These are phyloP conservation scores for Zizania palustris DNA, from an alignment of 202 grass and related monocot genomes.

Conservation along the genomic window DNA sequence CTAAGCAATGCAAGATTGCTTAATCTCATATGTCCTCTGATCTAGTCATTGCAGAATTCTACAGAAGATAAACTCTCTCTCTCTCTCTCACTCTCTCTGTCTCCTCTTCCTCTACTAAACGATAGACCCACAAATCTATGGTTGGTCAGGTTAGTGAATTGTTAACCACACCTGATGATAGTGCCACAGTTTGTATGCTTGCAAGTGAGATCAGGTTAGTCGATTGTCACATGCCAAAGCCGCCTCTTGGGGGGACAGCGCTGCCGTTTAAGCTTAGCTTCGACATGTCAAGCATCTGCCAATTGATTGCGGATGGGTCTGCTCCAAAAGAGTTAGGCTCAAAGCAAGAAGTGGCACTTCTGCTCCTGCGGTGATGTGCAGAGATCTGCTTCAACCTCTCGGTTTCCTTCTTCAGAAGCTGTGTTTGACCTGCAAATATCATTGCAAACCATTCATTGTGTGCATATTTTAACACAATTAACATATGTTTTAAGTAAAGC, in stretches of 20 bases:
- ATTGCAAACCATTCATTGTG: constrained; percentile 22
- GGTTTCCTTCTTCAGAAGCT: constrained; percentile 77
- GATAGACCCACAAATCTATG: constrained; percentile 42
- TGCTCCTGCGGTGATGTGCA: constrained; percentile 68
- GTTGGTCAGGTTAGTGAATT: constrained; percentile 53
- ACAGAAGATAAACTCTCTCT: constrained; percentile 14
- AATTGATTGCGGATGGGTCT: constrained; percentile 44
- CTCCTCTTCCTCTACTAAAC: constrained; percentile 29
- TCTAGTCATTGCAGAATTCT: constrained; percentile 41
- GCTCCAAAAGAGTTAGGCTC: constrained; percentile 28
- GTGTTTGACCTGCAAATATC: constrained; percentile 60
- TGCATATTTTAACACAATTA: not conserved
- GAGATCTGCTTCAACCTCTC: constrained; percentile 76
- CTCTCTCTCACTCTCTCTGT: not conserved
- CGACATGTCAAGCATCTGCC: constrained; percentile 81
- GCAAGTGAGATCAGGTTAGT: not conserved
- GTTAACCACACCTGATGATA: constrained; percentile 40
- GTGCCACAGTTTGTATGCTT: not conserved
- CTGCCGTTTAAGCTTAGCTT: constrained; percentile 68
- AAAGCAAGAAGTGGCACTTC: constrained; percentile 68
- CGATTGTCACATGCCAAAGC: constrained; percentile 44
- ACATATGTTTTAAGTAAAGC: not conserved
- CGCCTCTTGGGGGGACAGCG: constrained; percentile 36
- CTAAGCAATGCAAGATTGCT: constrained; percentile 20
- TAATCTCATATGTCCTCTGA: constrained; percentile 31